Evolutionary conservation across 371 early-diverging fungal species (phyloP), one percentile per base, ranked within the genome.

Genomic region (Mycotypha africana): DNA sequence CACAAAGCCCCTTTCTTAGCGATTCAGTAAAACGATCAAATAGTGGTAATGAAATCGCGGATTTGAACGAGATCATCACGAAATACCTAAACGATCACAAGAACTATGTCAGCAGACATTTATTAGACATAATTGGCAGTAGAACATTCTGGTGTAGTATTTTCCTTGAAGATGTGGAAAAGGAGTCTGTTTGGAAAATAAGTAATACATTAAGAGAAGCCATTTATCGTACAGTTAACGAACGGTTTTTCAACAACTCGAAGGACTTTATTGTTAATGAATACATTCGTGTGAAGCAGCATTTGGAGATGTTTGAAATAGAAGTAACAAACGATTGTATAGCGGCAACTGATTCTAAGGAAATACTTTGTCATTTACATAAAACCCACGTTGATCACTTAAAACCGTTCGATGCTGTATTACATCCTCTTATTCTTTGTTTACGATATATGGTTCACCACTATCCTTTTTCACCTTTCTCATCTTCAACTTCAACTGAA

Each of bases 151-250:
- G 81, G 81, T 60, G 71, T 23, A 61, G 64, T 10, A 57, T 77
- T 0, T 77, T 78, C 47, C 34, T 81, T 22, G 81, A 81, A 47
- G 81, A 81, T 41, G 47, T 67, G 9, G 64, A 67, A 38, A 50
- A 67, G 21, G 64, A 66, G 43, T 63, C 57, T 7, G 70, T 73
- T 19, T 77, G 79, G 77, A 20, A 61, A 20, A 56, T 67, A 1
- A 74, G 79, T 11, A 51, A 66, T 20, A 54, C 58, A 20, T 35
- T 81, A 23, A 65, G 81, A 23, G 63, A 71, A 25, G 64, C 55
- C 43, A 23, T 77, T 0, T 81, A 81, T 52, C 62, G 65, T 0
- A 32, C 63, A 9, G 20, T 48, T 14, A 3, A n/a, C 7, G 22
- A 21, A 14, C 42, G 32, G 2, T n/a, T n/a, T n/a, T 7, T 33